Evolutionary conservation across 2,329 filamentous ascomycete species (phyloP).

Genomic region (Atkinsonella hypoxylon): DNA sequence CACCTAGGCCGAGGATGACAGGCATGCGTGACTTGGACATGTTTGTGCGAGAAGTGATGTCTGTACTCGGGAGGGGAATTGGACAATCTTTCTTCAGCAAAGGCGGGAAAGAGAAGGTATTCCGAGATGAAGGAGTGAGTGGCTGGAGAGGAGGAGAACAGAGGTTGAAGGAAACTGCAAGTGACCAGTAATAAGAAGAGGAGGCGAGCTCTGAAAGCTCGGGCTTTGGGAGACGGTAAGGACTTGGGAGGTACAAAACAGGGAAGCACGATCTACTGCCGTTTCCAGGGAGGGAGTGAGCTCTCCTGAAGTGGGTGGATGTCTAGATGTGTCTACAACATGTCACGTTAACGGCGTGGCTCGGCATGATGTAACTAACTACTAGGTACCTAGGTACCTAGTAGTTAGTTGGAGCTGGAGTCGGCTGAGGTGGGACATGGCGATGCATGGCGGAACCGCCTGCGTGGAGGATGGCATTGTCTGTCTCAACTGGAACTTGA

Average conservation of each 20-base stretch:
- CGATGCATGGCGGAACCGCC: no score
- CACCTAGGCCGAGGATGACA: slow-evolving; percentile 45
- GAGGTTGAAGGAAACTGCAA: background rate
- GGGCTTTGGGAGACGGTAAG: background rate
- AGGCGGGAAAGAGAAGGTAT: background rate
- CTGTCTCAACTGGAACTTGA: no score
- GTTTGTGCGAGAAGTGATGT: slow-evolving; percentile 16
- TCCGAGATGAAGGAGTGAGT: background rate
- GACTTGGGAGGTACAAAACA: background rate
- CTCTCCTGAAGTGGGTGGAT: background rate
- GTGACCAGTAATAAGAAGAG: background rate
- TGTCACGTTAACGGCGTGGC: background rate
- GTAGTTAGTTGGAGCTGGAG: background rate
- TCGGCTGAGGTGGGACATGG: background rate
- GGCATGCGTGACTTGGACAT: slow-evolving; percentile 36
- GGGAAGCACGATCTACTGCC: background rate
- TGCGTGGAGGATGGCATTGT: no score
- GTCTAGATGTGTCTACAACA: background rate
- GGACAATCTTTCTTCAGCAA: background rate
- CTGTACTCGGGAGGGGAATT: background rate
- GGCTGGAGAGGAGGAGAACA: slow-evolving; percentile 1
- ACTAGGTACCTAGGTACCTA: background rate
- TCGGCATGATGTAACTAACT: background rate
- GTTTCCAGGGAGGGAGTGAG: background rate
- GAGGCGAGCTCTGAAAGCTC: background rate